These are phyloP conservation scores for Claviceps maximensis DNA, from an alignment of 2,329 filamentous ascomycete genomes.

Conservation along the genomic window DNA sequence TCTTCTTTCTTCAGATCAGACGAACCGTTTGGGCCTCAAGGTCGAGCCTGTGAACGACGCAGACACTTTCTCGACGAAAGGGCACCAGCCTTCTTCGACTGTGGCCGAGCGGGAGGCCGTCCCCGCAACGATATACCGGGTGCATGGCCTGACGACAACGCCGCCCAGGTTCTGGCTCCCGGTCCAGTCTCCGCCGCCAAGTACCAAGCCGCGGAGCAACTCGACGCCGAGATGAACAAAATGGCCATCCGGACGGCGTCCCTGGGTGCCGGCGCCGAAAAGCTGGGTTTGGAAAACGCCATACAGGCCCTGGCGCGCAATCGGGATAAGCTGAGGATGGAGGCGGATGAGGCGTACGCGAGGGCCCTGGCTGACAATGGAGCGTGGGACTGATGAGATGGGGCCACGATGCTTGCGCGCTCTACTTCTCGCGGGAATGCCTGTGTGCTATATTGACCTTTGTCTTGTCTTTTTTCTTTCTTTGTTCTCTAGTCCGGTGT, in stretches of 20 bases:
- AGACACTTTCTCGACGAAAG: conserved; percentile 3
- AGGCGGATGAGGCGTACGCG: conserved; percentile 35
- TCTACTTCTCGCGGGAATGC: no score
- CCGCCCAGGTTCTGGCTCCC: conserved; percentile 7
- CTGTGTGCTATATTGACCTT: no score
- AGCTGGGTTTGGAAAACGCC: conserved; percentile 18
- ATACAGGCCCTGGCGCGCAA: conserved; percentile 25
- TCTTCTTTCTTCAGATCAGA: background rate
- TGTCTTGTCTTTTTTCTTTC: no score
- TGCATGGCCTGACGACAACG: conserved; percentile 22
- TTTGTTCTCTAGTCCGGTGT: no score
- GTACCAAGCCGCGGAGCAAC: conserved; percentile 21
- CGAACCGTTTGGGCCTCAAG: background rate
- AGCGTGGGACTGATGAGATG: background rate
- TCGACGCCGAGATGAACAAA: conserved; percentile 21
- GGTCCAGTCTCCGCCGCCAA: conserved; percentile 19
- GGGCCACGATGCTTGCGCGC: no score
- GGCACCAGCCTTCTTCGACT: background rate
- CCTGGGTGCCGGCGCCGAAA: conserved; percentile 11
- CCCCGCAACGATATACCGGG: conserved; percentile 13
- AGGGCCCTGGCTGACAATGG: conserved; percentile 22
- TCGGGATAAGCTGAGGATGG: conserved; percentile 25
- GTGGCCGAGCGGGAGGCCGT: background rate
- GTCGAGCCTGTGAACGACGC: background rate
- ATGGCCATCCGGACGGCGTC: conserved; percentile 17